Conservation (phyloP, 2,329 filamentous ascomycete genomes). For the Leptographium radiaticola region DNA sequence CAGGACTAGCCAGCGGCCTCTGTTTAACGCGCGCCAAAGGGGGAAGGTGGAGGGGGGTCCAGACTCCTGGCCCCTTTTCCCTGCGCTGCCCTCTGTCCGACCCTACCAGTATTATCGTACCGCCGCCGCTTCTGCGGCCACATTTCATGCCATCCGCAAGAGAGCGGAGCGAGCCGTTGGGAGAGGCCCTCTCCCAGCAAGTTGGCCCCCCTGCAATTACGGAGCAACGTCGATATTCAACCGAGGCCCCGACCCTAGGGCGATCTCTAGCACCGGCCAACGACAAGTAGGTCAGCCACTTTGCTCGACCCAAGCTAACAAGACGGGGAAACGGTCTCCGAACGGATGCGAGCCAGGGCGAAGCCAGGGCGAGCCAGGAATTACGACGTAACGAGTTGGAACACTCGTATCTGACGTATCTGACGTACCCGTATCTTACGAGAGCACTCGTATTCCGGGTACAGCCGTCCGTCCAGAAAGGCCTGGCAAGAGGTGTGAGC, state of each 20-base stretch:
- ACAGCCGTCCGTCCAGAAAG: too few relatives aligned
- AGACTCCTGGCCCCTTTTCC: not conserved
- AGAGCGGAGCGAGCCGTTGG: too few relatives aligned
- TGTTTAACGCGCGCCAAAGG: not conserved
- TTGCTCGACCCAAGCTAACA: not conserved
- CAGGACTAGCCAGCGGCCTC: not conserved
- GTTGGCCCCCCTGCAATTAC: not conserved
- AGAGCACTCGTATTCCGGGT: too few relatives aligned
- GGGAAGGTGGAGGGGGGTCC: not conserved
- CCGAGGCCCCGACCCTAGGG: not conserved
- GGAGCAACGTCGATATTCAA: not conserved
- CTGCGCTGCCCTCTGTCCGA: not conserved
- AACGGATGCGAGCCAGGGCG: too few relatives aligned
- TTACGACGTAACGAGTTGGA: too few relatives aligned
- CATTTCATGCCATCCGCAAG: too few relatives aligned
- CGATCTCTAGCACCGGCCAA: not conserved
- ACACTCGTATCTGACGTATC: too few relatives aligned
- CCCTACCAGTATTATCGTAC: not conserved
- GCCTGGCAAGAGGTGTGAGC: too few relatives aligned
- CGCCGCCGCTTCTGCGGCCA: not conserved
- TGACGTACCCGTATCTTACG: too few relatives aligned
- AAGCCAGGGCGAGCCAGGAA: too few relatives aligned
- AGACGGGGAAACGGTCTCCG: not conserved
- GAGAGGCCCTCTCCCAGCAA: not conserved
- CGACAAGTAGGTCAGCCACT: not conserved